These are phyloP conservation scores for Earliella scabrosa DNA, from an alignment of 1,284 basidiomycete genomes.

Conservation along the genomic window DNA sequence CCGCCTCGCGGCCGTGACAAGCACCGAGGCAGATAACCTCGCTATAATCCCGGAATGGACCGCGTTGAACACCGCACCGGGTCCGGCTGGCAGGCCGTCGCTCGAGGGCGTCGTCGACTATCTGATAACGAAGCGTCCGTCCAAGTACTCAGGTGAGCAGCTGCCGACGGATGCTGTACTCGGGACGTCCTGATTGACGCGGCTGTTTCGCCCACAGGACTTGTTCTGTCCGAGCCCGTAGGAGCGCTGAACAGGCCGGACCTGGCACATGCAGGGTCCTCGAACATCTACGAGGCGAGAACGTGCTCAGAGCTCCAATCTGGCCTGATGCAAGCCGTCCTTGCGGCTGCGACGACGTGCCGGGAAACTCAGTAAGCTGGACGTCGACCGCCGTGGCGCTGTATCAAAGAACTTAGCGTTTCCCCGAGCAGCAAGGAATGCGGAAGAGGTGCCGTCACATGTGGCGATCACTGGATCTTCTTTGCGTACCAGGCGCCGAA, in stretches of 20 bases:
- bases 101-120: constrained; percentile 15
- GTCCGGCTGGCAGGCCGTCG: constrained; percentile 1
- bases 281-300: constrained; percentile 14
- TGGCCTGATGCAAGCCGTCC: constrained; percentile 12
- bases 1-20: constrained; percentile 11
- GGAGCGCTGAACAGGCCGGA: constrained; percentile 16
- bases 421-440: constrained; percentile 10
- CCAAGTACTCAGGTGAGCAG: constrained; percentile 11
- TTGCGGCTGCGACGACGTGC: constrained; percentile 5
- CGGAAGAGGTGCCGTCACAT: constrained; percentile 12
- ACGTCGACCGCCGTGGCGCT: neutral
- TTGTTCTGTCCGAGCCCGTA: constrained; percentile 14
- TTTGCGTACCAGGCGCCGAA: constrained; percentile 15
- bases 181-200: neutral
- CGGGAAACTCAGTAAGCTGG: constrained; percentile 6
- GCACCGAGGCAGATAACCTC: constrained; percentile 6
- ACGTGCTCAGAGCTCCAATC: constrained; percentile 10
- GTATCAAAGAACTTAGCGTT: neutral
- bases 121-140: constrained; percentile 11
- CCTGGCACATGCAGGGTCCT: constrained; percentile 8
- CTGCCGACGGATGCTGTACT: neutral
- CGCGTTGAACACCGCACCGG: neutral
- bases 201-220: constrained; percentile 7
- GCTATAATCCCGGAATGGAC: constrained; percentile 12
- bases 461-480: constrained; percentile 16